A percentile compares a stretch with the other conserved stretches of the same genome.
Evolutionary conservation across 2,329 filamentous ascomycete species (phyloP).

Genomic region (Capronia epimyces): DNA sequence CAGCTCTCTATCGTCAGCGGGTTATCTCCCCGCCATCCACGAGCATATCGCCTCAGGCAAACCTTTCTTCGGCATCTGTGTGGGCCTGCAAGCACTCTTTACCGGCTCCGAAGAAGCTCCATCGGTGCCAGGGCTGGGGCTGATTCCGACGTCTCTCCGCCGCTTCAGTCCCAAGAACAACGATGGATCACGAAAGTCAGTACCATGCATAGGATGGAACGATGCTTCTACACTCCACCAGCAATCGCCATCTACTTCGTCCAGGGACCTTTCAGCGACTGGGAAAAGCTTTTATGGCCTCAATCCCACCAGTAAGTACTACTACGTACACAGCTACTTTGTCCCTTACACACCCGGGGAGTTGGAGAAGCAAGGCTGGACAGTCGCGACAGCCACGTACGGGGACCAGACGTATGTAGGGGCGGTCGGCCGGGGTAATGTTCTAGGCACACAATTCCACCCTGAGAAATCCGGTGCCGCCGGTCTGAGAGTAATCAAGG

Average conservation of each 20-base stretch:
- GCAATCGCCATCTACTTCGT: constrained; percentile 10
- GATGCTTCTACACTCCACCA: constrained; percentile 61
- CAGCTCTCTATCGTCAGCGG: constrained; percentile 71
- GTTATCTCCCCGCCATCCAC: constrained; percentile 75
- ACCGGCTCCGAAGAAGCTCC: constrained; percentile 75
- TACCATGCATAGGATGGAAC: constrained; percentile 99
- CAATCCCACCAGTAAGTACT: constrained; percentile 81
- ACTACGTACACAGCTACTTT: constrained; percentile 96
- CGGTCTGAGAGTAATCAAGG: constrained; percentile 73
- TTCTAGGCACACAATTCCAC: constrained; percentile 93
- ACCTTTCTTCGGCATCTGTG: constrained; percentile 96
- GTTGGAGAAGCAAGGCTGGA: constrained; percentile 79
- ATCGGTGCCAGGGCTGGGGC: constrained; percentile 64
- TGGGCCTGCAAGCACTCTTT: constrained; percentile 87
- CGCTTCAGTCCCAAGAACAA: constrained; percentile 58
- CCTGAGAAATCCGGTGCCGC: constrained; percentile 94
- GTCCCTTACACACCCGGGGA: constrained; percentile 67
- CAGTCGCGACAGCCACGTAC: constrained; percentile 84
- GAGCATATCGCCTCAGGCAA: constrained; percentile 85
- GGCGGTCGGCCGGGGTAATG: constrained; percentile 75
- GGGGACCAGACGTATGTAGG: constrained; percentile 86
- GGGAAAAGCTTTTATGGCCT: constrained; percentile 67
- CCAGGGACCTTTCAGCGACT: neutral
- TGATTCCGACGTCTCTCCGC: constrained; percentile 66
- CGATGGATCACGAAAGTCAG: constrained; percentile 46